Base-by-base conservation (phyloP, 345 rosid species). In the Bruguiera gymnorhiza region DNA sequence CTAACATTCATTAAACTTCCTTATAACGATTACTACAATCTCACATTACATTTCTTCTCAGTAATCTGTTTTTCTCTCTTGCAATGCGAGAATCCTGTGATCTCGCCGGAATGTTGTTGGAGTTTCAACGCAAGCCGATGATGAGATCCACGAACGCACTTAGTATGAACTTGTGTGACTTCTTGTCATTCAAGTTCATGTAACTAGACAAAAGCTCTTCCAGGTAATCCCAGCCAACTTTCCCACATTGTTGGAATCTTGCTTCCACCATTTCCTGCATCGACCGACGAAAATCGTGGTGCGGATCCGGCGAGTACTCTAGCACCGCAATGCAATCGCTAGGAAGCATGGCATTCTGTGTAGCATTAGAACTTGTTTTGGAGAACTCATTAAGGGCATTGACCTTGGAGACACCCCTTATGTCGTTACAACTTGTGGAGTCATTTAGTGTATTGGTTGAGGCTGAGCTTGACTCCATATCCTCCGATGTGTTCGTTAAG, bases 221-320 rank as follows among this genome's bases (percentile, higher is more conserved):
- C 96, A 95, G 76, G 79, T 84, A 89, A 58, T 87, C 96, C 99
- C 99, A 95, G 37, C 87, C 97, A 16, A 90, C 54, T 43, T 43
- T 43, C n/a, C 78, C 80, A 1, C 62, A 53, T 10, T 69, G 48
- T 55, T 69, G 68, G 63, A 84, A 15, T 78, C 84, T 84, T 21
- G 85, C 80, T 31, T 86, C 88, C 70, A 85, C 83, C 92, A 89
- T 84, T 48, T 86, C 96, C 67, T 80, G 80, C 97, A 95, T 95
- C 13, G 99, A 92, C 31, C 75, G 73, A 66, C 75, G 73, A 74
- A 94, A 94, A 60, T 89, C 99, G 8, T 82, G 76, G 73, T 77
- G 76, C 2, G 97, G 93, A 31, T 76, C 81, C 8, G 53, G 75
- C 0, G 96, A 79, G 62, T 80, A 73, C 31, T 63, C 81, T 56